Conservation (phyloP, 768 basidiomycete genomes). For the Gymnopilus junonius region DNA sequence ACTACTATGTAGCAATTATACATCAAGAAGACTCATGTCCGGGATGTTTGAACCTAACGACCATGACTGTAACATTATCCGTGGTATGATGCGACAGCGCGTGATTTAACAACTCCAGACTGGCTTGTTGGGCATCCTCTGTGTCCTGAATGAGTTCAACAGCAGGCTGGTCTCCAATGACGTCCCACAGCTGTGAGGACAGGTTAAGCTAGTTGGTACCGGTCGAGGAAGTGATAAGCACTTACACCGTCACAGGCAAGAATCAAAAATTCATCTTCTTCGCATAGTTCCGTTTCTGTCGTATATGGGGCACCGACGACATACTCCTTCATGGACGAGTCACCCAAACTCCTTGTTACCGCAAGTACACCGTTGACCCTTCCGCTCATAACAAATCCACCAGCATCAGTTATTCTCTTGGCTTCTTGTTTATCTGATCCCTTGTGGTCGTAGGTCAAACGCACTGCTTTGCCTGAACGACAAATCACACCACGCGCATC, state of each 20-base stretch:
- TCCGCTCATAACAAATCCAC: constrained; percentile 98
- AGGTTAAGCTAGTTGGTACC: constrained; percentile 13
- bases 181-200: constrained; percentile 86
- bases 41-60: constrained; percentile 76
- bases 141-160: constrained; percentile 80
- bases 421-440: constrained; percentile 97
- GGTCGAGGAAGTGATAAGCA: constrained; percentile 20
- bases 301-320: constrained; percentile 98
- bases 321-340: constrained; percentile 99
- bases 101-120: constrained; percentile 73
- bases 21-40: constrained; percentile 13
- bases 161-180: constrained; percentile 88
- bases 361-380: constrained; percentile 97
- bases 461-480: constrained; percentile 86
- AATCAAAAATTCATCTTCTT: constrained; percentile 93
- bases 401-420: constrained; percentile 96
- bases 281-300: constrained; percentile 92
- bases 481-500: constrained; percentile 95
- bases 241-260: constrained; percentile 97
- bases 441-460: constrained; percentile 98
- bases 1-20: background rate
- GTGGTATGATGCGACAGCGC: constrained; percentile 89
- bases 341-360: constrained; percentile 94
- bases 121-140: constrained; percentile 83
- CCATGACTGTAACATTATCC: constrained; percentile 93